Conservation (phyloP, 2,329 filamentous ascomycete species). For the Xylariaceae sp. region DNA sequence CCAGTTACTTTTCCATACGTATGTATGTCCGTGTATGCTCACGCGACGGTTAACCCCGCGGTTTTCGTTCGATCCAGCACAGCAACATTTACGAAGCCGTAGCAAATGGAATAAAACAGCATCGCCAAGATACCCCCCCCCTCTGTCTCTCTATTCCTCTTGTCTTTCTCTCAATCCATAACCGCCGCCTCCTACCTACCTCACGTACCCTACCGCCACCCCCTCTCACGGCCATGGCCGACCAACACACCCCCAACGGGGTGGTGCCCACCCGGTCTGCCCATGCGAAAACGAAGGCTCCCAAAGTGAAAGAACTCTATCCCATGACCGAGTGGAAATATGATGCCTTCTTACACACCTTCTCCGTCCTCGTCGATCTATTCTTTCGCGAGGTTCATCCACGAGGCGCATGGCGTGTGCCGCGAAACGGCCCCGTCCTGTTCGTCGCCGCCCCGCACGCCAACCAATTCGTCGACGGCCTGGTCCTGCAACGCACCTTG, state of each 20-base stretch:
- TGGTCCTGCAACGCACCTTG: constrained; percentile 89
- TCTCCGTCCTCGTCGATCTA: constrained; percentile 85
- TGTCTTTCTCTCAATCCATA: background rate
- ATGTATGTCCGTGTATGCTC: too few relatives aligned
- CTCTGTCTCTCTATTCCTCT: background rate
- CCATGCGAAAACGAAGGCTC: constrained; percentile 21
- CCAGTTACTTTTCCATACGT: too few relatives aligned
- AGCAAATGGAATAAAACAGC: too few relatives aligned
- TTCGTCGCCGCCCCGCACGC: constrained; percentile 97
- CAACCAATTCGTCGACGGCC: constrained; percentile 94
- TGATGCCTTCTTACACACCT: constrained; percentile 75
- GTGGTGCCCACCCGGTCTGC: constrained; percentile 18
- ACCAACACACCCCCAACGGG: constrained; percentile 21
- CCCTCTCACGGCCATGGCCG: constrained; percentile 24
- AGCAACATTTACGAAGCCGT: too few relatives aligned
- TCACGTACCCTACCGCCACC: too few relatives aligned
- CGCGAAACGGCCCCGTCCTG: constrained; percentile 83
- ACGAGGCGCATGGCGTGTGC: constrained; percentile 92
- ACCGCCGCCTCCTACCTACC: background rate
- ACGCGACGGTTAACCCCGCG: too few relatives aligned
- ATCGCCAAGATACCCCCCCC: too few relatives aligned
- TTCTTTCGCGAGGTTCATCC: constrained; percentile 99
- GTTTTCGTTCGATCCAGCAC: too few relatives aligned
- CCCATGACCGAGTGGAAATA: constrained; percentile 76
- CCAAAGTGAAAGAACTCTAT: constrained; percentile 57